Evolutionary conservation across 2,329 filamentous ascomycete species (phyloP), one percentile per base, ranked within the genome.

Genomic region (Thelonectria olida): DNA sequence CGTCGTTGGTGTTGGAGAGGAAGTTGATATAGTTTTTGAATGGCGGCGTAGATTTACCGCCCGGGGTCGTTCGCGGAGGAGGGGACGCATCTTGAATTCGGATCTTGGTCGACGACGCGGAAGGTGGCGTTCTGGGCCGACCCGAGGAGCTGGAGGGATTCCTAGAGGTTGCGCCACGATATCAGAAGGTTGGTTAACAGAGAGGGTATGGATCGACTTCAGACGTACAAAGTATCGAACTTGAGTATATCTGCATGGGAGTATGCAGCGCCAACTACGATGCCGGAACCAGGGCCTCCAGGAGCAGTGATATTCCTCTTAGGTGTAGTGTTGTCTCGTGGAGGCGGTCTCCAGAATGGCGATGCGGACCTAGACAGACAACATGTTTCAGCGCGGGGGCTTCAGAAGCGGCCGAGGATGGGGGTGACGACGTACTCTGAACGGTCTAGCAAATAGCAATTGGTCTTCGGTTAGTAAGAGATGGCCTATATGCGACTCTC

Each of bases 161-260:
- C 71, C 90, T 91, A 45, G 48, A 41, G 20, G n/a, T 41, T 45
- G 51, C 25, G 42, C 23, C 56, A 49, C 42, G 54, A 57, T 17
- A 67, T 63, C 45, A 64, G 58, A 48, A 9, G 44, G 19, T 41
- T n/a, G 45, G 23, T 22, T 20, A 22, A 25, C 34, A 17, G n/a
- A 19, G 36, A 10, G n/a, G 23, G 20, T 7, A 13, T 34, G 20
- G 25, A 36, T 19, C 12, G 19, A 27, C 10, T 45, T 22, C 6
- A 34, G 28, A 78, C 85, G 67, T 85, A 96, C 92, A 95, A 72
- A 25, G 89, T 87, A 73, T 93, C 92, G 73, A 95, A 91, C 78
- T 95, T 97, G 71, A 97, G 84, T 74, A 97, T 92, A 79, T 98
- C 94, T 25, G 95, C 92, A 78, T 99, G 96, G 13, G 96, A 98